Base-by-base conservation (phyloP, 768 basidiomycete species). In the Russula sp. region DNA sequence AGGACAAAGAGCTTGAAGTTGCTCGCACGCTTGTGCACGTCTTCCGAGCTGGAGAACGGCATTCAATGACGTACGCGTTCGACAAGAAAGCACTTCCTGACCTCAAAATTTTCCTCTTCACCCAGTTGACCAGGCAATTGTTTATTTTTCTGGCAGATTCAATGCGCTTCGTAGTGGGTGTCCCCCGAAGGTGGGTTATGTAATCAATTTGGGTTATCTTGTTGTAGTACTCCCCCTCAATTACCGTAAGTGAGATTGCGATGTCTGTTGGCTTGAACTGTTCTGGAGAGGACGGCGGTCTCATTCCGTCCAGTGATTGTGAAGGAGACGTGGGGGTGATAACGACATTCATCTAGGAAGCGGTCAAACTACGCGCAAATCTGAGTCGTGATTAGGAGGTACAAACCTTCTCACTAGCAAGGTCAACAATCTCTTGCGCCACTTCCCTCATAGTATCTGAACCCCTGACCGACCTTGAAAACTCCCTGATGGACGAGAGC, bases 1-100 rank as follows among this genome's bases (percentile, higher is more conserved):
- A 76, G 71, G 48, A 80, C 71, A 62, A 80, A 80, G 63, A 76
- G 78, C 61, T 74, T 79, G 49, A 79, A 71, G 16, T 75, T 75
- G 16, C 73, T 71, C 7, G 72, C 73, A 9, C 81, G 71, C 25
- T 66, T 60, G 48, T 75, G 71, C 25, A 77, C 72, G 7, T 71
- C 68, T 22, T 76, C 74, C 46, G 73, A 75, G 42, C 74, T 75
- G 42, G 53, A 76, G 72, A 55, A 76, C 14, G 16, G n/a, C 32
- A 5, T 11, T 32, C 48, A 52, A 34, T 5, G 16, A 49, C 4
- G 6, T n/a, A 38, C 75, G 16, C 76, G 73, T 74, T 75, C 78
- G 20, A 72, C 22, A 20, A 22, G 22, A 10, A 34, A 46, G 10
- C 20, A 29, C 18, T 39, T 39, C 13, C 65, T 42, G 20, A 59